Evolutionary conservation across 371 early-diverging fungal genomes (phyloP), one percentile per base, ranked within the genome.

Genomic region (Mucor mucedo): DNA sequence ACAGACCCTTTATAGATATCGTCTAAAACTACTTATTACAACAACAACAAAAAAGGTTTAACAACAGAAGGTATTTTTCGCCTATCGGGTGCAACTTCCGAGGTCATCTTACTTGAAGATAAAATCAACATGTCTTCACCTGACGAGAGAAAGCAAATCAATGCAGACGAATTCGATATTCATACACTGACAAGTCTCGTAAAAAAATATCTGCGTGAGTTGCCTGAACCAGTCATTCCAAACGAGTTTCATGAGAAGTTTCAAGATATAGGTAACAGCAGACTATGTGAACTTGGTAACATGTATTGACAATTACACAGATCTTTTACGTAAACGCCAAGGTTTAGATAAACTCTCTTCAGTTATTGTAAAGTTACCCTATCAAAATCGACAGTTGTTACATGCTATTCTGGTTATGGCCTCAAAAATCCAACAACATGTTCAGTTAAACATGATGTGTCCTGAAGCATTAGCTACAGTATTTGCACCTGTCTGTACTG

Each of bases 151-250:
- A 74, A 75, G 40, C 14, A 52, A 7, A 48, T 81, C 13, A 71
- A 79, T 57, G 47, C 78, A 8, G 16, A 72, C 9, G 13, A 50
- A 6, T 74, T 66, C 44, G 82, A 82, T 53, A 73, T 79, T 42
- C 82, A 82, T 58, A 71, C 82, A 5, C 59, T 82, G 13, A 70
- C 79, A 8, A 75, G 82, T 21, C 68, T 82, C 1, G 70, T 77
- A 10, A 82, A 82, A 52, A 75, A 77, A 49, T 82, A 82, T 55
- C 58, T 82, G 10, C 70, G 79, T 29, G 63, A 65, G 13, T 49
- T 82, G 33, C 82, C 82, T 21, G 77, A 77, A 14, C 72, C 77
- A 28, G 77, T 77, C 44, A 72, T 82, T 39, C 82, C 82, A 35
- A 55, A 55, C 32, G 57, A 63, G 6, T 77, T 63, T 55, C 82